phyloP scores from a whole-genome alignment of 1,284 basidiomycete genomes.

The Schizophyllum commune region DNA sequence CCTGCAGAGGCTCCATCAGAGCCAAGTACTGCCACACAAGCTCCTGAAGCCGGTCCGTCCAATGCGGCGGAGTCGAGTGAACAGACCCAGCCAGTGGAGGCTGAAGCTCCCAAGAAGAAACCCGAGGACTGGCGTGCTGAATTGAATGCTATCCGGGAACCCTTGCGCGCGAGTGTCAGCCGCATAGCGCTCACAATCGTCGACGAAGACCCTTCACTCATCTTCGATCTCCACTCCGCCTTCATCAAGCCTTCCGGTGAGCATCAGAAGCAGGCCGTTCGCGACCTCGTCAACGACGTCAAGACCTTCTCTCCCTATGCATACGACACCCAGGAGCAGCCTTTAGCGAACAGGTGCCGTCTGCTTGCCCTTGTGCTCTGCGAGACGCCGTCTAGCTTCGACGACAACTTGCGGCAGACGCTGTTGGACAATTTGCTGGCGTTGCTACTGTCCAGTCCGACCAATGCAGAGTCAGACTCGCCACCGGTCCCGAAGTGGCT shows the following conservation, averaged over 20 bases:
- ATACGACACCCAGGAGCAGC: conserved; percentile 62
- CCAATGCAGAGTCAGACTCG: conserved; percentile 41
- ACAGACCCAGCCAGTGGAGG: conserved; percentile 14
- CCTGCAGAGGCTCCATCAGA: conserved; percentile 13
- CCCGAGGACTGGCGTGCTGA: conserved; percentile 57
- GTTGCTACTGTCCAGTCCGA: conserved; percentile 52
- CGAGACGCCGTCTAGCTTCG: conserved; percentile 58
- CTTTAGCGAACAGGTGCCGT: conserved; percentile 75
- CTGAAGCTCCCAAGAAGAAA: conserved; percentile 37
- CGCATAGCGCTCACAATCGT: conserved; percentile 70
- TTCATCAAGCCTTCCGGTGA: conserved; percentile 60
- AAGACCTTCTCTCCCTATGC: conserved; percentile 58
- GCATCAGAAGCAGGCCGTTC: conserved; percentile 55
- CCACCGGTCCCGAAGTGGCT: conserved; percentile 73
- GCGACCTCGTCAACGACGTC: conserved; percentile 66
- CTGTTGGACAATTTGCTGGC: conserved; percentile 62
- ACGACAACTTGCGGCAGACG: conserved; percentile 38
- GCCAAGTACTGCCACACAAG: conserved; percentile 8
- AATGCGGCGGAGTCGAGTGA: conserved; percentile 7
- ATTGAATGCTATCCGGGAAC: conserved; percentile 61
- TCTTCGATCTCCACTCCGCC: conserved; percentile 83
- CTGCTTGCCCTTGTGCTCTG: conserved; percentile 79
- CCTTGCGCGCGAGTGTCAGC: conserved; percentile 59
- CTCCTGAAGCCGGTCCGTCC: conserved; percentile 18
- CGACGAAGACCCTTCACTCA: conserved; percentile 80